phyloP scores from a whole-genome alignment of 192 early-diverging fungal species.

The Coemansia sp. region DNA sequence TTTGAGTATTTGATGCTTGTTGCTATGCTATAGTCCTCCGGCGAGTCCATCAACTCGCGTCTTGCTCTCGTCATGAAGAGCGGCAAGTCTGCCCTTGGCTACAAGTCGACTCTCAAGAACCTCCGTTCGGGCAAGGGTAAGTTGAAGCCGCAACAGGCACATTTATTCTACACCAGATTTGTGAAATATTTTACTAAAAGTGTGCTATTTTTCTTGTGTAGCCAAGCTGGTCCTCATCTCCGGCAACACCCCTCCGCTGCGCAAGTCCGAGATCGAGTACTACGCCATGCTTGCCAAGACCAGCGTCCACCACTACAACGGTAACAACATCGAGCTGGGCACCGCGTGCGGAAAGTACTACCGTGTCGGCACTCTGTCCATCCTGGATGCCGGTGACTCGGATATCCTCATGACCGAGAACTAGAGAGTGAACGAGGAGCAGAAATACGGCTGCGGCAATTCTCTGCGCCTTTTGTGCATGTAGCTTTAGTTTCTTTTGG shows the following conservation, averaged over 20 bases:
- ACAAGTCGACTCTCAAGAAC: slow-evolving; percentile 99
- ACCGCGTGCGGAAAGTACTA: slow-evolving; percentile 99
- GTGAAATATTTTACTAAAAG: background rate
- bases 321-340: slow-evolving; percentile 99
- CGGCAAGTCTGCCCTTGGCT: slow-evolving; percentile 97
- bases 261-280: slow-evolving; percentile 99
- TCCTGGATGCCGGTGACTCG: slow-evolving; percentile 98
- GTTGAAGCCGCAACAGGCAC: background rate
- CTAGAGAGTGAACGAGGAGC: slow-evolving; percentile 8
- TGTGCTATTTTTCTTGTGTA: slow-evolving; percentile 2
- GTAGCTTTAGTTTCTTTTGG: slow-evolving; percentile 9
- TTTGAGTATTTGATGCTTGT: background rate
- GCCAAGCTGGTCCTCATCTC: slow-evolving; percentile 99
- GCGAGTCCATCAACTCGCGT: slow-evolving; percentile 97
- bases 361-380: slow-evolving; percentile 91
- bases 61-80: slow-evolving; percentile 99
- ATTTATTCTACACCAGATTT: background rate
- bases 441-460: background rate
- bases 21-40: slow-evolving; percentile 74
- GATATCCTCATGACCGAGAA: slow-evolving; percentile 70
- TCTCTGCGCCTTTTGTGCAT: background rate
- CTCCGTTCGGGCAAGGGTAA: slow-evolving; percentile 88
- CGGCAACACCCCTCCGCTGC: slow-evolving; percentile 98
- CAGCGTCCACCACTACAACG: slow-evolving; percentile 98
- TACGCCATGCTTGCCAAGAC: slow-evolving; percentile 99